Conservation (phyloP, 2,329 filamentous ascomycete species). For the Sporothrix protearum region DNA sequence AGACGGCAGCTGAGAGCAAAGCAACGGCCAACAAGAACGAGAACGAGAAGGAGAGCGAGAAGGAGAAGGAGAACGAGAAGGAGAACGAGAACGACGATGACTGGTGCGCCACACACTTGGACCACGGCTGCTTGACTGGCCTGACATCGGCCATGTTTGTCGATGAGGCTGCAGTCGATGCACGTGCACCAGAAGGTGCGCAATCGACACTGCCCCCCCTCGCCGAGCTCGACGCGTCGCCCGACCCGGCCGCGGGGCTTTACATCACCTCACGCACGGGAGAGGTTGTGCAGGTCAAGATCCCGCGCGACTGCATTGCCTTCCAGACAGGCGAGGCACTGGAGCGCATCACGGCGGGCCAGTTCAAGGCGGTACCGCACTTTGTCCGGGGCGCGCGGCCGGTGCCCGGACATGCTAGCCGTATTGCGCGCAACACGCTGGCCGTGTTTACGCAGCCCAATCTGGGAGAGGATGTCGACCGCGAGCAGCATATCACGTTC, state of each 20-base stretch:
- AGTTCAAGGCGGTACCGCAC: slow-evolving; percentile 92
- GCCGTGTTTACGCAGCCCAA: slow-evolving; percentile 98
- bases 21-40: neutral
- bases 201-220: slow-evolving; percentile 46
- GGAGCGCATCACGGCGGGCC: slow-evolving; percentile 84
- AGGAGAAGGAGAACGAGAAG: slow-evolving; percentile 36
- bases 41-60: slow-evolving; percentile 36
- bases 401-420: slow-evolving; percentile 35
- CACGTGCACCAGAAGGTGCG: slow-evolving; percentile 32
- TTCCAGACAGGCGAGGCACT: slow-evolving; percentile 95
- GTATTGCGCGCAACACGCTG: slow-evolving; percentile 77
- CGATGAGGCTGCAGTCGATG: slow-evolving; percentile 58
- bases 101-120: slow-evolving; percentile 89
- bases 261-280: slow-evolving; percentile 88
- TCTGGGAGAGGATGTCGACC: slow-evolving; percentile 73
- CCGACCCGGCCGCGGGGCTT: slow-evolving; percentile 81
- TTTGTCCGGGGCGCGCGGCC: slow-evolving; percentile 77
- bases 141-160: slow-evolving; percentile 96
- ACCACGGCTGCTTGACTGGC: slow-evolving; percentile 91
- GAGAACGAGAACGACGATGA: slow-evolving; percentile 59
- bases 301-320: slow-evolving; percentile 84
- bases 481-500: slow-evolving; percentile 64
- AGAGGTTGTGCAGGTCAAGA: slow-evolving; percentile 82
- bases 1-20: slow-evolving; percentile 29
- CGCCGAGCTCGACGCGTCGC: slow-evolving; percentile 68